phyloP scores from a whole-genome alignment of 2,329 filamentous ascomycete species.

The Ascochyta viciae-villosae region DNA sequence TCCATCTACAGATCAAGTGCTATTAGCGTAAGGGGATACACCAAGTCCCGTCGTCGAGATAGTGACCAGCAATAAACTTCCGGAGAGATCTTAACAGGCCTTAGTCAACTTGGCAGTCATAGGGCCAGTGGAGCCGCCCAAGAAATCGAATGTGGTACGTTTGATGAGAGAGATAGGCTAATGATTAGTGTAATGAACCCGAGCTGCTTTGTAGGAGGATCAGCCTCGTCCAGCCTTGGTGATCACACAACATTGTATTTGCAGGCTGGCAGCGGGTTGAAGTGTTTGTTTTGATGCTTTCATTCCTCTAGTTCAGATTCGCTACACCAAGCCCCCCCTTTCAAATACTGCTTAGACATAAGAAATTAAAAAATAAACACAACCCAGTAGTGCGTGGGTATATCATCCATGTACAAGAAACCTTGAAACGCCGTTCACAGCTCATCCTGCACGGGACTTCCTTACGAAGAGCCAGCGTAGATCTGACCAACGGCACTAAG shows the following conservation, averaged over 20 bases:
- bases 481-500: constrained; percentile 33
- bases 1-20: not conserved
- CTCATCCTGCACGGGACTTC: not conserved
- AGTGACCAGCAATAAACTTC: not conserved
- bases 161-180: constrained; percentile 11
- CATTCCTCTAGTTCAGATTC: constrained; percentile 7
- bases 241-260: not conserved
- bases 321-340: constrained; percentile 17
- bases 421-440: constrained; percentile 10
- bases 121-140: constrained; percentile 2
- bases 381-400: constrained; percentile 14
- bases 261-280: not conserved
- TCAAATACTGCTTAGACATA: constrained; percentile 9
- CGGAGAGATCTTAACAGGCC: not conserved
- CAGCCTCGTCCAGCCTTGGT: not conserved
- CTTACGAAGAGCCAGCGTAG: constrained; percentile 31
- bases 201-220: not conserved
- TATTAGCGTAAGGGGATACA: too few relatives aligned
- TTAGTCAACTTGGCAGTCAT: not conserved
- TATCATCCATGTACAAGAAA: constrained; percentile 16
- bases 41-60: not conserved
- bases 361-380: constrained; percentile 20
- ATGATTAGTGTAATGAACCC: not conserved
- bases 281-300: not conserved
- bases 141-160: constrained; percentile 1